Evolutionary conservation across 2,329 filamentous ascomycete species (phyloP), one percentile per base, ranked within the genome.

Genomic region (Ceratocystis eucalypticola): DNA sequence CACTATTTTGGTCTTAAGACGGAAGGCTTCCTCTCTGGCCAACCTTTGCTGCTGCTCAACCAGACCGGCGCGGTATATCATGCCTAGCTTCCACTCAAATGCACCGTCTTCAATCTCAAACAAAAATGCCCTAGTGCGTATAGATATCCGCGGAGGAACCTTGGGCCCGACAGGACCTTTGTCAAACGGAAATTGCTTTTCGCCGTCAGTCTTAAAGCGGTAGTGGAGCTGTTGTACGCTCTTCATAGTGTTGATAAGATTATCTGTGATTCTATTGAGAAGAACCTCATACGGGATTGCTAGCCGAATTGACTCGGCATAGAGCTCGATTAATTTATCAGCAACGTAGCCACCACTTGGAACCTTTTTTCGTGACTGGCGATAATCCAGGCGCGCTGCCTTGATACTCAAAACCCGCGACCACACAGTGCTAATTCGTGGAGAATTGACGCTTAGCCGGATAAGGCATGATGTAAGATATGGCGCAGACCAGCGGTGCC

Each of bases 51-150:
- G 87, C 75, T 97, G 93, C 74, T 99, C 94, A 66, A 92, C 79
- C 22, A 93, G 81, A 0, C 95, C 94, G 59, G 90, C 85, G 41
- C 93, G 86, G 74, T 97, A 99, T 64, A 99, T 99, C 72, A 91
- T 86, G 17, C 92, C 91, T 8, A 99, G 79, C 74, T 96, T 97
- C 89, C 92, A 99, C 74, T 99, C 94, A 72, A 99, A 99, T 0
- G 90, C 88, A 62, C 94, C 93, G 74, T 99, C 94, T 76, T 99
- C 94, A 45, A 99, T 80, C 72, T 97, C 93, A 68, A 99, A 93
- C 1, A 96, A 77, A 28, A 99, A 80, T 4, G 88, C 89, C 71
- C 89, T 88, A 65, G 88, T 88, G 64, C 91, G 85, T 8, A 99
- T 70, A 0, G 91, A 93, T 25, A 99, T 79, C 72, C 89, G 93